phyloP scores from a whole-genome alignment of 2,329 filamentous ascomycete species.

The Fusarium odoratissimum region DNA sequence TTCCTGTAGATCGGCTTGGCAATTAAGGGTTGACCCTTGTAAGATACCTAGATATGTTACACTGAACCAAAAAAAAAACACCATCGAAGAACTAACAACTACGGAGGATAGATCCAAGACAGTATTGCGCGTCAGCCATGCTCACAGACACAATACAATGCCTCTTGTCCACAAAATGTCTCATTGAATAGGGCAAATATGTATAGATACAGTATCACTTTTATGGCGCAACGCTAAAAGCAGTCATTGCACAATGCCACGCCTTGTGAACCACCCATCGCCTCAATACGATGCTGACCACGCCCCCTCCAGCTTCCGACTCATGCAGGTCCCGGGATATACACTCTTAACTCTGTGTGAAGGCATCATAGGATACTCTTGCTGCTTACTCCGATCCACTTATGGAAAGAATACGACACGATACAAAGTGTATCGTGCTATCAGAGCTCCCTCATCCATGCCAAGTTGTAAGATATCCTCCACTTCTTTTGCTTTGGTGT shows the following conservation, averaged over 20 bases:
- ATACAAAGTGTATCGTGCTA: neutral
- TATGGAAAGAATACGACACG: neutral
- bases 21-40: conserved; percentile 11
- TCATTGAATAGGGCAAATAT: neutral
- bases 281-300: conserved; percentile 20
- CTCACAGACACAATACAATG: neutral
- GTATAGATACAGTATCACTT: neutral
- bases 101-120: conserved; percentile 28
- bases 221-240: conserved; percentile 16
- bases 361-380: conserved; percentile 1
- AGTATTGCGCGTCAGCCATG: conserved; percentile 12
- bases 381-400: neutral
- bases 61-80: conserved; percentile 11
- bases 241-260: conserved; percentile 8
- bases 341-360: conserved; percentile 3
- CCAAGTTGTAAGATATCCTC: neutral
- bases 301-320: conserved; percentile 5
- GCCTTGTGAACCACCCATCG: conserved; percentile 4
- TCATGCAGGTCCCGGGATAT: conserved; percentile 34
- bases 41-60: conserved; percentile 3
- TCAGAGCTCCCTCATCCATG: conserved; percentile 13
- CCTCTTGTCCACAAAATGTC: conserved; percentile 11
- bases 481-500: conserved; percentile 20
- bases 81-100: neutral
- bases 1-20: conserved; percentile 40